phyloP scores from a whole-genome alignment of 371 early-diverging fungal species.

The Rhizopus arrhizus region DNA sequence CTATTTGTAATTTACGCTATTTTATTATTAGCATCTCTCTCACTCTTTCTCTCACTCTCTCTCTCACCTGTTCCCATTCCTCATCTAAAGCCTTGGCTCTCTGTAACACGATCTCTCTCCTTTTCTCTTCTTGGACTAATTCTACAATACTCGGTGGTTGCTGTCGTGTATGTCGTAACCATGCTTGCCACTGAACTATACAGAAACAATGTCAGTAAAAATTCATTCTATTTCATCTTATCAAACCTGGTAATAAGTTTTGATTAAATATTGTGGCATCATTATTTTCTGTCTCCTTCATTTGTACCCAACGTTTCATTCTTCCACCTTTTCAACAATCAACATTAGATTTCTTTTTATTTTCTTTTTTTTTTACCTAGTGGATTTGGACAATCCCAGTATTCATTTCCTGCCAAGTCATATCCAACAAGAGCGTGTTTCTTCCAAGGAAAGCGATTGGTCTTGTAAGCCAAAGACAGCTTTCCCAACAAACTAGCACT shows the following conservation, averaged over 20 bases:
- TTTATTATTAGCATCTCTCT: background rate
- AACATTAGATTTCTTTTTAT: slow-evolving; percentile 46
- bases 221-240: slow-evolving; percentile 7
- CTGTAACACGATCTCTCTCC: slow-evolving; percentile 54
- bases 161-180: slow-evolving; percentile 70
- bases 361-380: slow-evolving; percentile 45
- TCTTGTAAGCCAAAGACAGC: slow-evolving; percentile 36
- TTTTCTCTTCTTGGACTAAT: slow-evolving; percentile 37
- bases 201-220: slow-evolving; percentile 1
- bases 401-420: slow-evolving; percentile 70
- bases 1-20: slow-evolving; percentile 32
- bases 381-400: slow-evolving; percentile 71
- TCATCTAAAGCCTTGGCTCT: slow-evolving; percentile 40
- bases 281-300: slow-evolving; percentile 32
- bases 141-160: slow-evolving; percentile 60
- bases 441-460: slow-evolving; percentile 55
- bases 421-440: slow-evolving; percentile 60
- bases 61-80: slow-evolving; percentile 33
- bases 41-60: background rate
- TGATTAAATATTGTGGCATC: slow-evolving; percentile 45
- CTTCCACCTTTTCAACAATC: slow-evolving; percentile 51
- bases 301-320: slow-evolving; percentile 51
- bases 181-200: slow-evolving; percentile 73
- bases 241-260: slow-evolving; percentile 59
- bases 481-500: slow-evolving; percentile 24